Conservation (phyloP, 768 basidiomycete genomes). For the Kwoniella sp. region DNA sequence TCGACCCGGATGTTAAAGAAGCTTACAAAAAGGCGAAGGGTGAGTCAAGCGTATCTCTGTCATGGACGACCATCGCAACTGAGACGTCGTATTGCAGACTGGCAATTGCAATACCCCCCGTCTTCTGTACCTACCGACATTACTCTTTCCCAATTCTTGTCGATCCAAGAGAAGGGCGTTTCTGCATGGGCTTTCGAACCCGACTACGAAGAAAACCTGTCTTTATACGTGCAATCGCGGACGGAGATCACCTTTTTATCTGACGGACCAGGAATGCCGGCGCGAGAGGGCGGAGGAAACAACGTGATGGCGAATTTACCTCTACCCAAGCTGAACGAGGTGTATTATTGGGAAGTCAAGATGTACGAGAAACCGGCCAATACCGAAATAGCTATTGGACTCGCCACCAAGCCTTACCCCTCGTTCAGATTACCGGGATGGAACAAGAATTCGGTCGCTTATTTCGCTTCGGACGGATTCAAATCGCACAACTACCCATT, state of each 20-base stretch:
- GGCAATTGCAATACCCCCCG: conserved; percentile 75
- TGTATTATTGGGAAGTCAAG: conserved; percentile 99
- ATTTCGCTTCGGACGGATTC: conserved; percentile 87
- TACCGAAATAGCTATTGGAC: conserved; percentile 85
- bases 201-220: conserved; percentile 91
- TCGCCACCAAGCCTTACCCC: conserved; percentile 97
- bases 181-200: conserved; percentile 99
- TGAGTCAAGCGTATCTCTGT: too few relatives aligned
- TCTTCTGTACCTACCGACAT: conserved; percentile 98
- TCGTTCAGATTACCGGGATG: conserved; percentile 87
- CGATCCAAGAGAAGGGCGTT: conserved; percentile 98
- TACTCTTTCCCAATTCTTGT: conserved; percentile 95
- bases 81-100: conserved; percentile 55
- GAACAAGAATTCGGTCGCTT: conserved; percentile 84
- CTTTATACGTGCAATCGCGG: conserved; percentile 87
- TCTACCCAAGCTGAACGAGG: conserved; percentile 94
- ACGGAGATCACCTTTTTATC: conserved; percentile 95
- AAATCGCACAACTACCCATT: conserved; percentile 98
- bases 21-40: conserved; percentile 86
- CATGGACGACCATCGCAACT: background rate
- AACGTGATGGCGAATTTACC: conserved; percentile 96
- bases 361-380: conserved; percentile 92
- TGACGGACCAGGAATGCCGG: conserved; percentile 59
- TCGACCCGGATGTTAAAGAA: conserved; percentile 66
- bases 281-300: conserved; percentile 90